These are phyloP conservation scores for Picochlorum costavermella DNA, from an alignment of 139 green algal species.

Conservation along the genomic window DNA sequence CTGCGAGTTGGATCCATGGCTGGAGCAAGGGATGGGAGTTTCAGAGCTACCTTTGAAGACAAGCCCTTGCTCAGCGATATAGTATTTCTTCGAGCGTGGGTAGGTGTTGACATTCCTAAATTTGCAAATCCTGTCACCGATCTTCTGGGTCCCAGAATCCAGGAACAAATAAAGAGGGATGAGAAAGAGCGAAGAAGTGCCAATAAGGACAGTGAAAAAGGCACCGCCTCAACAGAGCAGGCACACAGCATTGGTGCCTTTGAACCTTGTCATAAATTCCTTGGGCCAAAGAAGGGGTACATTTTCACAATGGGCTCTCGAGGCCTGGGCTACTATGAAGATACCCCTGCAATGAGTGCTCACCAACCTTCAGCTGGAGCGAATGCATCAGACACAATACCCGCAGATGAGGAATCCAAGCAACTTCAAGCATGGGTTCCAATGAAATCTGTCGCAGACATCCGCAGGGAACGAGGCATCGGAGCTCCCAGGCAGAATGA, in stretches of 20 bases:
- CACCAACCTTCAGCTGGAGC: neutral
- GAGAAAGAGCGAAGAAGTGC: neutral
- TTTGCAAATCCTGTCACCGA: conserved; percentile 91
- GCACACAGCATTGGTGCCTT: conserved; percentile 23
- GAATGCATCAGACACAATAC: neutral
- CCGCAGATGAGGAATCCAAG: neutral
- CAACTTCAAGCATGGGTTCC: conserved; percentile 52
- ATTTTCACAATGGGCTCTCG: conserved; percentile 56
- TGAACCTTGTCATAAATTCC: conserved; percentile 37
- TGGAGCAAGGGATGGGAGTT: conserved; percentile 58
- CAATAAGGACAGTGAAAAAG: neutral
- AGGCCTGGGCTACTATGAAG: conserved; percentile 78
- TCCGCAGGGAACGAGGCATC: conserved; percentile 64
- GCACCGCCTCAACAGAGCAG: neutral
- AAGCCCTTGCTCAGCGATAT: conserved; percentile 90
- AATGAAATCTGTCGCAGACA: conserved; percentile 80
- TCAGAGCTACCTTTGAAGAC: conserved; percentile 89
- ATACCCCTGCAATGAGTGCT: conserved; percentile 16
- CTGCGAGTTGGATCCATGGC: conserved; percentile 26
- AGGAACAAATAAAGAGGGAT: neutral
- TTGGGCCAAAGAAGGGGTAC: conserved; percentile 44
- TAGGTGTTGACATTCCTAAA: conserved; percentile 80
- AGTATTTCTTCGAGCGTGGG: conserved; percentile 83
- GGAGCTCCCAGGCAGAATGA: conserved; percentile 75
- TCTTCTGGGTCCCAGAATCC: conserved; percentile 51